phyloP scores from a whole-genome alignment of 2,329 filamentous ascomycete genomes.

The Sarocladiaceae sp. region DNA sequence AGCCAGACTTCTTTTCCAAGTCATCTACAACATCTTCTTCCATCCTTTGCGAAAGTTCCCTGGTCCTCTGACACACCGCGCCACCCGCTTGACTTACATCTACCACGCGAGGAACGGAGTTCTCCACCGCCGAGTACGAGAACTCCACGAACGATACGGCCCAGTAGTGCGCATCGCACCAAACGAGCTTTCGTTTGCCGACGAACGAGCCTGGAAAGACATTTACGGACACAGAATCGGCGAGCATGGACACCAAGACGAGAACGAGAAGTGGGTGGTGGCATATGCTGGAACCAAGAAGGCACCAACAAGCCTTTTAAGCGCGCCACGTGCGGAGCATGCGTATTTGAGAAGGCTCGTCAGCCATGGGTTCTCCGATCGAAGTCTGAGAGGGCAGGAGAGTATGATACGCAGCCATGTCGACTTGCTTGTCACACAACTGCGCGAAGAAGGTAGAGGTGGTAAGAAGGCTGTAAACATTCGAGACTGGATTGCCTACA shows the following conservation, averaged over 20 bases:
- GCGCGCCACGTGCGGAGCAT: conserved; percentile 14
- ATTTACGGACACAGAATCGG: conserved; percentile 32
- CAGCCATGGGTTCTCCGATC: conserved; percentile 24
- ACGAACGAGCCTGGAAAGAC: conserved; percentile 22
- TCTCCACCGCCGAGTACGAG: neutral
- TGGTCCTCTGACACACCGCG: neutral
- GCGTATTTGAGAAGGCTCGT: conserved; percentile 18
- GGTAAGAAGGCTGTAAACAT: conserved; percentile 15
- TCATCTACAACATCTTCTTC: neutral
- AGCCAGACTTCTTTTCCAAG: no score
- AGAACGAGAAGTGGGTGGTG: neutral
- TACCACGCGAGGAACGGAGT: neutral
- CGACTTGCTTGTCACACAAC: conserved; percentile 19
- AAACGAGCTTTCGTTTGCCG: conserved; percentile 21
- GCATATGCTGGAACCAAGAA: neutral
- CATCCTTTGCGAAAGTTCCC: neutral
- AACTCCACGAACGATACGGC: neutral
- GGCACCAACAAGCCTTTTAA: neutral
- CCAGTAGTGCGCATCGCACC: conserved; percentile 13
- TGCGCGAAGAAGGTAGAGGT: conserved; percentile 13
- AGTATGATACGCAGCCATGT: conserved; percentile 22
- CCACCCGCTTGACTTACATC: neutral
- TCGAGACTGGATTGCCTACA: conserved; percentile 22
- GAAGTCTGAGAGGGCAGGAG: conserved; percentile 25
- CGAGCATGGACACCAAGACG: no score